Evolutionary conservation across 495 filamentous ascomycete species (phyloP).

Genomic region (Aspergillus homomorphus): DNA sequence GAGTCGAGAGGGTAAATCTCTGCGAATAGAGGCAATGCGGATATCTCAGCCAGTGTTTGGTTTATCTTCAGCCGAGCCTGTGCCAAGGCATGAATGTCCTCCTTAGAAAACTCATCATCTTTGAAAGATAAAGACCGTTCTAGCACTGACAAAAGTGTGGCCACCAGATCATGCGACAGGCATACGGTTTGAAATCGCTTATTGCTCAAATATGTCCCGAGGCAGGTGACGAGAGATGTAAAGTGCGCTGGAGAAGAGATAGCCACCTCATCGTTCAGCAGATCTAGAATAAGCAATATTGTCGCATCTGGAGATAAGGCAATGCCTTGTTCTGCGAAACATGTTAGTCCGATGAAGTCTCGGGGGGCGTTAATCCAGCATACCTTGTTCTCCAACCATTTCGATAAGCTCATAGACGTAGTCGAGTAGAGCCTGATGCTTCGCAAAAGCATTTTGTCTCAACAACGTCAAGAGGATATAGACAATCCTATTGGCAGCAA

Average conservation of each 20-base stretch:
- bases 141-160: conserved; percentile 32
- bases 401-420: conserved; percentile 43
- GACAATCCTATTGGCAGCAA: conserved; percentile 54
- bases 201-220: conserved; percentile 36
- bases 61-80: conserved; percentile 55
- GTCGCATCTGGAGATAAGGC: conserved; percentile 41
- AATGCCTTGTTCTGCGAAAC: conserved; percentile 31
- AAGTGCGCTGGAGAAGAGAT: conserved; percentile 31
- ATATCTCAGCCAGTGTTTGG: conserved; percentile 60
- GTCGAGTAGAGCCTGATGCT: conserved; percentile 33
- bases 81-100: conserved; percentile 50
- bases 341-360: conserved; percentile 7
- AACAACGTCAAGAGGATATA: conserved; percentile 41
- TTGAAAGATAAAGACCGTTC: conserved; percentile 29
- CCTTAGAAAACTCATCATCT: conserved; percentile 31
- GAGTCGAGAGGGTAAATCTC: conserved; percentile 48
- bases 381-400: conserved; percentile 42
- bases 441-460: conserved; percentile 29
- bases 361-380: not conserved
- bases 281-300: conserved; percentile 35
- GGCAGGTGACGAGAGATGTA: conserved; percentile 32
- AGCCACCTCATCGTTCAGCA: conserved; percentile 26
- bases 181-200: conserved; percentile 42
- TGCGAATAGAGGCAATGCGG: conserved; percentile 54
- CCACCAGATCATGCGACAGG: conserved; percentile 33